These are phyloP conservation scores for Cladosporium cucumerinum DNA, from an alignment of 2,329 filamentous ascomycete genomes.

Conservation along the genomic window DNA sequence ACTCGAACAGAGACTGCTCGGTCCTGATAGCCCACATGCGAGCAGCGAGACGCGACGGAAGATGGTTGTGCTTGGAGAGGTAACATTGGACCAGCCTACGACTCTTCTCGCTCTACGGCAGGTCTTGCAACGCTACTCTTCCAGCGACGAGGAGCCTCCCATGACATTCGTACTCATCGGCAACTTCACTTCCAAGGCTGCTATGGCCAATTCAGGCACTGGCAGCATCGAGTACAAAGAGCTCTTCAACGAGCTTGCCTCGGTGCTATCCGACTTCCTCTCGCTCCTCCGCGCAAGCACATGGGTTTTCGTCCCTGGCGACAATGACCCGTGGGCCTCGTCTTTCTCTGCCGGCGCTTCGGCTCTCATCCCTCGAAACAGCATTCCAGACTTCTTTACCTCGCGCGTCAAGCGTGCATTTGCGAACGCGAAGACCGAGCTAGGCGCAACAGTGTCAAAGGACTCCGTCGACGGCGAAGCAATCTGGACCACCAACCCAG, in stretches of 20 bases:
- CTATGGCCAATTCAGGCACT: conserved; percentile 62
- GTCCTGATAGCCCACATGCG: conserved; percentile 26
- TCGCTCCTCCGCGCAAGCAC: conserved; percentile 72
- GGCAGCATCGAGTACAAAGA: conserved; percentile 96
- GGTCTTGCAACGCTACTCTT: conserved; percentile 71
- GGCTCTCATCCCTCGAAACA: conserved; percentile 64
- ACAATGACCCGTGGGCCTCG: conserved; percentile 96
- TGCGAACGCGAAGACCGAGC: conserved; percentile 70
- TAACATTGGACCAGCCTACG: conserved; percentile 81
- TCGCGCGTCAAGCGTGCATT: conserved; percentile 80
- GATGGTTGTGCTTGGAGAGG: conserved; percentile 76
- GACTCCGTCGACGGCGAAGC: conserved; percentile 63
- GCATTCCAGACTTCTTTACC: conserved; percentile 85
- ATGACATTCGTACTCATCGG: conserved; percentile 80
- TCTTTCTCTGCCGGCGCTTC: conserved; percentile 75
- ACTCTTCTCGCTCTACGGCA: conserved; percentile 77
- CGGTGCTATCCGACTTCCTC: conserved; percentile 78
- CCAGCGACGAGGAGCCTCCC: conserved; percentile 58
- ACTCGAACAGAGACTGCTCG: conserved; percentile 67
- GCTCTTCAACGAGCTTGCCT: conserved; percentile 83
- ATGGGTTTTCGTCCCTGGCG: conserved; percentile 90
- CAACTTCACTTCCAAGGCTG: conserved; percentile 67
- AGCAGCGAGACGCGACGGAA: conserved; percentile 37
- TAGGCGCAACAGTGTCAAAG: conserved; percentile 48
- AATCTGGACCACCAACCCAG: conserved; percentile 86